phyloP scores from a whole-genome alignment of 805 yeast species.

The Candida morakotiae region DNA sequence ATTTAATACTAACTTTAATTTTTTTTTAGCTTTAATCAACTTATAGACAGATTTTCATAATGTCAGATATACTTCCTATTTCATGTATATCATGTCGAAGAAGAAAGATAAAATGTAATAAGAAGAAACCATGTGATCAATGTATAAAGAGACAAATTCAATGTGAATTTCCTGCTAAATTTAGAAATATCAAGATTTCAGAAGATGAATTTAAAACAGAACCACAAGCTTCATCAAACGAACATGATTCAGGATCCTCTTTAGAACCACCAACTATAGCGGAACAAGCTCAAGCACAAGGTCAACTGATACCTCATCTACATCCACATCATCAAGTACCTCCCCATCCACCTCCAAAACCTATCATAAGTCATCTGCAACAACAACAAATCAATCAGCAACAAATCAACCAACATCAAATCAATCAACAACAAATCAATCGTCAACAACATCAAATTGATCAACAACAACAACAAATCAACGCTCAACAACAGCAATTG shows the following conservation, averaged over 20 bases:
- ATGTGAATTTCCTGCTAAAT: conserved; percentile 45
- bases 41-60: too few species aligned
- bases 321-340: not conserved
- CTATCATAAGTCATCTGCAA: not conserved
- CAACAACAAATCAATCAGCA: not conserved
- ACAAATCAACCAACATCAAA: not conserved
- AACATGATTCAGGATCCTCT: not conserved
- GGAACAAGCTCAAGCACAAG: not conserved
- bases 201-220: conserved; percentile 13
- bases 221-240: not conserved
- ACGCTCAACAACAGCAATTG: not conserved
- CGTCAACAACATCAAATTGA: not conserved
- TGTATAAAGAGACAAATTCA: conserved; percentile 32
- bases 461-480: not conserved
- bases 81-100: conserved; percentile 35
- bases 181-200: conserved; percentile 38
- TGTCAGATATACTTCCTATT: conserved; percentile 20
- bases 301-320: not conserved
- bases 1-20: too few species aligned
- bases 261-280: conserved; percentile 1
- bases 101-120: conserved; percentile 33
- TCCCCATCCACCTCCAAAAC: not conserved
- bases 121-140: conserved; percentile 37
- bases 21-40: too few species aligned
- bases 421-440: not conserved